Conservation (phyloP, 495 filamentous ascomycete genomes). For the Geoglossum glabrum region DNA sequence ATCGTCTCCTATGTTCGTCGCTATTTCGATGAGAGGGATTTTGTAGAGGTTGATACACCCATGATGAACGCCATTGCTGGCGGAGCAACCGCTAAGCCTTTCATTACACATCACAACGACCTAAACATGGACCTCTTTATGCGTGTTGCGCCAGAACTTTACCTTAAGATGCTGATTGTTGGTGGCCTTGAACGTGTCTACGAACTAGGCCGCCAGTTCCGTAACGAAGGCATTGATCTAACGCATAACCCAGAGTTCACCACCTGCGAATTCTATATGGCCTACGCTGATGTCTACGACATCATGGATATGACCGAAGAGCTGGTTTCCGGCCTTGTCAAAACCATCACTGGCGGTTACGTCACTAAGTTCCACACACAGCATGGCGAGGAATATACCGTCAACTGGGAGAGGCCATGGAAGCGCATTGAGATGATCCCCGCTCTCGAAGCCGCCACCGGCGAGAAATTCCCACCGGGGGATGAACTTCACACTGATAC, state of each 20-base stretch:
- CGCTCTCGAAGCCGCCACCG: slow-evolving; percentile 68
- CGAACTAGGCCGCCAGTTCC: slow-evolving; percentile 78
- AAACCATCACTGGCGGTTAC: slow-evolving; percentile 69
- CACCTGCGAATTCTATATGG: slow-evolving; percentile 91
- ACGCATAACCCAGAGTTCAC: slow-evolving; percentile 99
- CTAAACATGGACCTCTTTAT: slow-evolving; percentile 83
- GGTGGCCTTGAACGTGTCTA: slow-evolving; percentile 85
- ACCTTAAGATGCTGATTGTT: slow-evolving; percentile 89
- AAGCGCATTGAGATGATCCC: slow-evolving; percentile 91
- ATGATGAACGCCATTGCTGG: slow-evolving; percentile 95
- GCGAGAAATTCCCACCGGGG: slow-evolving; percentile 80
- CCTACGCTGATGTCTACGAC: slow-evolving; percentile 84
- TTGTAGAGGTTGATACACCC: slow-evolving; percentile 90
- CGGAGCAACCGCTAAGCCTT: slow-evolving; percentile 90
- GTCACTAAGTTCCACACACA: slow-evolving; percentile 68
- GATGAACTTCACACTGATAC: slow-evolving; percentile 78
- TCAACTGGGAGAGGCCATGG: slow-evolving; percentile 96
- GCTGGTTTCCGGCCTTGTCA: slow-evolving; percentile 77
- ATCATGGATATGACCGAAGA: slow-evolving; percentile 89
- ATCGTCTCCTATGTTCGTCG: slow-evolving; percentile 68
- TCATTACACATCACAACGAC: slow-evolving; percentile 88
- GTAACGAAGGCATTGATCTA: slow-evolving; percentile 89
- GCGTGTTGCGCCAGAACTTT: slow-evolving; percentile 85
- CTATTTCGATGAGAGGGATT: slow-evolving; percentile 70
- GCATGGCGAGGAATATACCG: slow-evolving; percentile 59